A percentile compares a stretch with the other conserved stretches of the same genome.
phyloP scores from a whole-genome alignment of 2,329 filamentous ascomycete species.

The Zelopaecilomyces penicillatus region DNA sequence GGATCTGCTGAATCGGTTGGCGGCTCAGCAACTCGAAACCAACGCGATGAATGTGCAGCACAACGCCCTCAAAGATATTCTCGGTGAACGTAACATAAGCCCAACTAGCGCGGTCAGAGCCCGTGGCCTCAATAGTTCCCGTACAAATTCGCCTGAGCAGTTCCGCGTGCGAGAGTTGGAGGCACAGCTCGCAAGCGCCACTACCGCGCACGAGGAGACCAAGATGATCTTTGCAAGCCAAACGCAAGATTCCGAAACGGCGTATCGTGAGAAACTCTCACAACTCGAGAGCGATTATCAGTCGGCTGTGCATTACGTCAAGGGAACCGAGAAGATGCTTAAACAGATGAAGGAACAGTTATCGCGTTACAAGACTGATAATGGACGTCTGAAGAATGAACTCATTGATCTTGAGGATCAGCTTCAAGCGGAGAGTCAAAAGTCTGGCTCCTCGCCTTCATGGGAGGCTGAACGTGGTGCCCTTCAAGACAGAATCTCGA shows the following conservation, averaged over 20 bases:
- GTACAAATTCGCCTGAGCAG: conserved; percentile 71
- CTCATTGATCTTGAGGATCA: conserved; percentile 59
- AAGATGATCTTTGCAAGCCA: conserved; percentile 69
- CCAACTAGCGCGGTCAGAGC: conserved; percentile 63
- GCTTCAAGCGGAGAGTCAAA: conserved; percentile 27
- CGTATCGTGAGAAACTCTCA: conserved; percentile 86
- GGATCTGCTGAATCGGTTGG: conserved; percentile 73
- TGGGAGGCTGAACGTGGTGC: conserved; percentile 68
- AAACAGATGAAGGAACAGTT: conserved; percentile 97
- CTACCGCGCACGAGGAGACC: conserved; percentile 78
- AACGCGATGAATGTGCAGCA: conserved; percentile 90
- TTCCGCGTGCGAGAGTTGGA: conserved; percentile 77
- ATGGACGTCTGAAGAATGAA: conserved; percentile 72
- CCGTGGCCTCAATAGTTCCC: conserved; percentile 60
- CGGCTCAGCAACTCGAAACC: conserved; percentile 83
- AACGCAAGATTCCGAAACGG: conserved; percentile 76
- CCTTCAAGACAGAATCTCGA: conserved; percentile 60
- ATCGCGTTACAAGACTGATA: conserved; percentile 82
- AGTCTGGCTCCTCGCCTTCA: conserved; percentile 40
- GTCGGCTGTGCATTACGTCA: conserved; percentile 94
- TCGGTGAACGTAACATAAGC: conserved; percentile 81
- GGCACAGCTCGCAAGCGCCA: conserved; percentile 69
- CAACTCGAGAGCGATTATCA: conserved; percentile 97
- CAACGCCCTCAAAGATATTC: conserved; percentile 83
- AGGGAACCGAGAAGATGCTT: conserved; percentile 98